These are phyloP conservation scores for Lentinula aciculospora DNA, from an alignment of 768 basidiomycete genomes.

Conservation along the genomic window DNA sequence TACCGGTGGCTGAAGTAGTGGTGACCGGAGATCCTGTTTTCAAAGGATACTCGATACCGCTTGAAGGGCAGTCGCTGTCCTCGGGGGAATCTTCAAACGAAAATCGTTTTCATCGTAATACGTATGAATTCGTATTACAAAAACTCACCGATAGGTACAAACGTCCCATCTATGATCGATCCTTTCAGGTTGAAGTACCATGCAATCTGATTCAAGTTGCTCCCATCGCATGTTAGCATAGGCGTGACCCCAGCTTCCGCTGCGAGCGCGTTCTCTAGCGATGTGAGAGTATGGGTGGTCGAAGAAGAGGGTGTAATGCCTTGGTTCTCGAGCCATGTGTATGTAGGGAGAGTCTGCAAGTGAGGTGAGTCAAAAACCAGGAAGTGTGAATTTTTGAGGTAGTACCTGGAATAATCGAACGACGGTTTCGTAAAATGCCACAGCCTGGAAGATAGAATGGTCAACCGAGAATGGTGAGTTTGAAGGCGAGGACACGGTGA, in stretches of 20 bases:
- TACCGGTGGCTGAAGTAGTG: slow-evolving; percentile 19
- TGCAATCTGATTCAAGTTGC: slow-evolving; percentile 36
- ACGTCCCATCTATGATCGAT: slow-evolving; percentile 60
- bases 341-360: slow-evolving; percentile 61
- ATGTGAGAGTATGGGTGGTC: slow-evolving; percentile 51
- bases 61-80: slow-evolving; percentile 45
- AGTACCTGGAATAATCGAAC: slow-evolving; percentile 53
- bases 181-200: slow-evolving; percentile 66
- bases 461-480: not conserved
- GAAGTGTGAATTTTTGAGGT: not conserved
- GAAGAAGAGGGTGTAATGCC: slow-evolving; percentile 67
- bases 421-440: slow-evolving; percentile 56
- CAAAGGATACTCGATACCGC: slow-evolving; percentile 54
- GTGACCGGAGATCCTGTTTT: slow-evolving; percentile 37
- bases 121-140: not conserved
- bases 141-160: slow-evolving; percentile 51
- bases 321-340: slow-evolving; percentile 60
- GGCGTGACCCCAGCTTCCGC: slow-evolving; percentile 49
- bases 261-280: slow-evolving; percentile 49
- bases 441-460: slow-evolving; percentile 42
- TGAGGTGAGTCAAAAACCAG: not conserved
- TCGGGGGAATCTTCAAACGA: slow-evolving; percentile 39
- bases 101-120: not conserved
- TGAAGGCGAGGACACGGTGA: not conserved
- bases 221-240: slow-evolving; percentile 35